Conservation (phyloP, 1,284 basidiomycete genomes). For the Pholiota adiposa region DNA sequence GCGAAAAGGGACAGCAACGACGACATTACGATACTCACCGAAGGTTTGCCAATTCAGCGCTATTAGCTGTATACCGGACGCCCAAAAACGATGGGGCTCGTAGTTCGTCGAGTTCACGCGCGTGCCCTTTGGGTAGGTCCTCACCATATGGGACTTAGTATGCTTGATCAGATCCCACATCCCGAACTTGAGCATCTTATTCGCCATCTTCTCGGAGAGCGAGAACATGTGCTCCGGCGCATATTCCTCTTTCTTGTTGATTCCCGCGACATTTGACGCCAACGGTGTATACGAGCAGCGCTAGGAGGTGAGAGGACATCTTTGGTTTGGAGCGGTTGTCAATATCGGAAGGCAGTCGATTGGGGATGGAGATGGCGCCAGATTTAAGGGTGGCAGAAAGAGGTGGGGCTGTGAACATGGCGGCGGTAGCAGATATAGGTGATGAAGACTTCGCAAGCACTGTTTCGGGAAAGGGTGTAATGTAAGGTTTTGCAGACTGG, state of each 20-base stretch:
- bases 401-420: background rate
- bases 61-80: slow-evolving; percentile 89
- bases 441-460: background rate
- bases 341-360: background rate
- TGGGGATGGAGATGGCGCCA: background rate
- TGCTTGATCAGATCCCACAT: slow-evolving; percentile 87
- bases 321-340: slow-evolving; percentile 39
- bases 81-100: slow-evolving; percentile 90
- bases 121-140: slow-evolving; percentile 89
- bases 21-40: slow-evolving; percentile 40
- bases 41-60: slow-evolving; percentile 98
- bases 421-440: background rate
- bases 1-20: background rate
- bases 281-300: slow-evolving; percentile 91
- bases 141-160: slow-evolving; percentile 84
- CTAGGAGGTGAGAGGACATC: slow-evolving; percentile 78
- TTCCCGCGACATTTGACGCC: slow-evolving; percentile 94
- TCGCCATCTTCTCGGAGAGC: slow-evolving; percentile 84
- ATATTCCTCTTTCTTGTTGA: slow-evolving; percentile 93
- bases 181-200: slow-evolving; percentile 57
- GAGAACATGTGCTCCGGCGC: slow-evolving; percentile 92
- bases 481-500: background rate
- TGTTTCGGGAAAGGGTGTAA: background rate
- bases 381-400: background rate
- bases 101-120: slow-evolving; percentile 88